Percentiles rank a stretch among this genome's conserved stretches.
Conservation (phyloP, 306 rosid species). For the Cotoneaster glaucophyllus region DNA sequence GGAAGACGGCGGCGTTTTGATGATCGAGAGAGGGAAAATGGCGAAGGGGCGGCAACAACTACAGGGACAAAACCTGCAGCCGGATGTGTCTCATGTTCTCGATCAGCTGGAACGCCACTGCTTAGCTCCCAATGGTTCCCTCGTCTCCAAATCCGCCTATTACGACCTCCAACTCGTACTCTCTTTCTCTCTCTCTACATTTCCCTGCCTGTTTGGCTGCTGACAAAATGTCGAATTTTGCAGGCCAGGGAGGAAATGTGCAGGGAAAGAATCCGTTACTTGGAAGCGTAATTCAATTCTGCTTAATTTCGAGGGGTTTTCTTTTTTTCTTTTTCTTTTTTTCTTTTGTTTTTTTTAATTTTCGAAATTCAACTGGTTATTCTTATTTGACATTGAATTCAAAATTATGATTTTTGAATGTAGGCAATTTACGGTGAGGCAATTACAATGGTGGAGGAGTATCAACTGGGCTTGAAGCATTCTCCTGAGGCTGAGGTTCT, state of each 20-base stretch:
- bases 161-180: slow-evolving; percentile 74
- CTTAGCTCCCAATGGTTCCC: slow-evolving; percentile 88
- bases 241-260: slow-evolving; percentile 99
- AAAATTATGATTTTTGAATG: slow-evolving; percentile 10
- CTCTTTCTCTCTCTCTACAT: slow-evolving; percentile 7
- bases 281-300: slow-evolving; percentile 54
- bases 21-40: slow-evolving; percentile 25
- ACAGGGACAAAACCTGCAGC: slow-evolving; percentile 44
- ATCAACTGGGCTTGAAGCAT: slow-evolving; percentile 70
- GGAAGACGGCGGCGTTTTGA: slow-evolving; percentile 27
- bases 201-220: neutral
- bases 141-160: slow-evolving; percentile 70
- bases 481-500: slow-evolving; percentile 59
- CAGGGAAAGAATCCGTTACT: slow-evolving; percentile 73
- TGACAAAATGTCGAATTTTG: slow-evolving; percentile 16
- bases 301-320: neutral
- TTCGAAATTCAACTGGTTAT: neutral
- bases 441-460: slow-evolving; percentile 82
- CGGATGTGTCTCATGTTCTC: slow-evolving; percentile 65
- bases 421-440: slow-evolving; percentile 88
- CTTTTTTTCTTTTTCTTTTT: too few relatives aligned
- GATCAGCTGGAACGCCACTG: slow-evolving; percentile 93
- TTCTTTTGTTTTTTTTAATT: too few relatives aligned
- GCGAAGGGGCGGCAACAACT: slow-evolving; percentile 50
- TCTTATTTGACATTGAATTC: neutral